phyloP scores from a whole-genome alignment of 176 grass and related monocot species.

The Melocanna baccifera region DNA sequence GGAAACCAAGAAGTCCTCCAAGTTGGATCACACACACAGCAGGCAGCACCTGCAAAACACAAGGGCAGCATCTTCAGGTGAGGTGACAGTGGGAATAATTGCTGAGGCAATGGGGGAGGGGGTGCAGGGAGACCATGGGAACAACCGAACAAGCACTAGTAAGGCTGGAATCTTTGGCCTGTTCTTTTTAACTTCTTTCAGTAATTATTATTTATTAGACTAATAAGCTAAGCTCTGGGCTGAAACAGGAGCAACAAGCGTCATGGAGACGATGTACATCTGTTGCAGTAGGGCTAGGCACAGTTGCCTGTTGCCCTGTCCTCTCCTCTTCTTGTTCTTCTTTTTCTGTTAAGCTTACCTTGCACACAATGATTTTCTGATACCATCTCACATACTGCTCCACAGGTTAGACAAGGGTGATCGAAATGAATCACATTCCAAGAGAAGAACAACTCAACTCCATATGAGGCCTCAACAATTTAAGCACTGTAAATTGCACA shows the following conservation, averaged over 20 bases:
- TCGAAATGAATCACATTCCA: background rate
- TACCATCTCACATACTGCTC: background rate
- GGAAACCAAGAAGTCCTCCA: constrained; percentile 42
- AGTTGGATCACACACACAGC: constrained; percentile 30
- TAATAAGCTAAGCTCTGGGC: too few species aligned
- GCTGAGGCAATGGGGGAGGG: constrained; percentile 51
- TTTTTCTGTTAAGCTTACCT: too few species aligned
- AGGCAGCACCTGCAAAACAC: constrained; percentile 44
- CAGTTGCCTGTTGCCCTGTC: too few species aligned
- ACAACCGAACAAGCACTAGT: too few species aligned
- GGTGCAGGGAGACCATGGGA: too few species aligned
- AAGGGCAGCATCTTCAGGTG: constrained; percentile 53
- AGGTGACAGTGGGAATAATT: constrained; percentile 75
- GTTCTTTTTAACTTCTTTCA: too few species aligned
- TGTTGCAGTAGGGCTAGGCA: too few species aligned
- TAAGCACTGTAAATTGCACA: background rate
- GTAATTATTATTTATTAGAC: too few species aligned
- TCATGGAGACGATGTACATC: too few species aligned
- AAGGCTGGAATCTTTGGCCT: too few species aligned
- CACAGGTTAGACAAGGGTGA: background rate
- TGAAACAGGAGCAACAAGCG: too few species aligned
- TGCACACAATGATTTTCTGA: background rate
- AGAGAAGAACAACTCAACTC: background rate
- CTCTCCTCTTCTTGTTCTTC: too few species aligned
- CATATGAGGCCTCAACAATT: background rate